These are phyloP conservation scores for Hydrangea macrophylla DNA, from an alignment of 148 eudicot species.

Conservation along the genomic window DNA sequence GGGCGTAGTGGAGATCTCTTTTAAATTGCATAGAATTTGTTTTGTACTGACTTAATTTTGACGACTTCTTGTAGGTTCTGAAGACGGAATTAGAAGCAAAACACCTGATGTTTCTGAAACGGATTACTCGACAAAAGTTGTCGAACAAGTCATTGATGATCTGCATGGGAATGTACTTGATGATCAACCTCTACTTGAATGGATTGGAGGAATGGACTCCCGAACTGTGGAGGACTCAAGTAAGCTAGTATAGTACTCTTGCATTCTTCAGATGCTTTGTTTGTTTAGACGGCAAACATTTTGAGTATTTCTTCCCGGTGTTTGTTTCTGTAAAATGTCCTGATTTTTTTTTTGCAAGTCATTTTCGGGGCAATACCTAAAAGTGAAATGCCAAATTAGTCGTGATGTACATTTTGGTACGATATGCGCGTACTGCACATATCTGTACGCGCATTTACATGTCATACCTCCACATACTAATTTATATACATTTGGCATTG, in stretches of 20 bases:
- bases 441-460: too few species aligned
- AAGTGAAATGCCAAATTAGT: too few species aligned
- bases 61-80: not conserved
- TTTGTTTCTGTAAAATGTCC: not conserved
- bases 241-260: not conserved
- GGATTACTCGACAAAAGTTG: not conserved
- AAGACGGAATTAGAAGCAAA: not conserved
- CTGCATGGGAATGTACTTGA: not conserved
- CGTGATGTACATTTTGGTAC: too few species aligned
- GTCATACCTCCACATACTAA: too few species aligned
- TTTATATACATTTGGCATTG: too few species aligned
- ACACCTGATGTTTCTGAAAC: not conserved
- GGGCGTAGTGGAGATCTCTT: not conserved
- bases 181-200: conserved; percentile 8
- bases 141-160: not conserved
- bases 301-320: not conserved
- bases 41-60: not conserved
- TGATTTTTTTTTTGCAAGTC: too few species aligned
- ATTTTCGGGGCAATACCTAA: too few species aligned
- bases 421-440: too few species aligned
- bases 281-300: not conserved
- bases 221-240: conserved; percentile 4
- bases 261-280: not conserved
- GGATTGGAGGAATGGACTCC: conserved; percentile 5
- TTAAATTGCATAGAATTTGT: not conserved